Evolutionary conservation across 1,284 basidiomycete species (phyloP).

Genomic region (Boletellus sp.): DNA sequence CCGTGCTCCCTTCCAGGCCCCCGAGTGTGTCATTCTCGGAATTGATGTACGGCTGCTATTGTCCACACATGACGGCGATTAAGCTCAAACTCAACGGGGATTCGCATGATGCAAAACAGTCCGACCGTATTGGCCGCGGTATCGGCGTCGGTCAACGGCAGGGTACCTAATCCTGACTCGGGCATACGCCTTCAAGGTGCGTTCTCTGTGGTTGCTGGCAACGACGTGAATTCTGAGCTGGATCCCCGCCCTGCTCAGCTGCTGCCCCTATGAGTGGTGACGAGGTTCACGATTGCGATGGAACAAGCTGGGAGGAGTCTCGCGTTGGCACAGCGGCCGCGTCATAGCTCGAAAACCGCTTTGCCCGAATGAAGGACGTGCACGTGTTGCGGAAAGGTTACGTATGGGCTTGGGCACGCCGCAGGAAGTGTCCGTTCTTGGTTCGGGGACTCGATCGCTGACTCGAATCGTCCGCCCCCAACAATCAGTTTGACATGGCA

Average conservation of each 20-base stretch:
- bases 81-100: constrained; percentile 19
- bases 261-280: constrained; percentile 1
- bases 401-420: constrained; percentile 24
- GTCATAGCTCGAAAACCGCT: constrained; percentile 14
- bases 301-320: constrained; percentile 17
- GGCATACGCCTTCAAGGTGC: constrained; percentile 15
- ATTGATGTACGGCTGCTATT: constrained; percentile 4
- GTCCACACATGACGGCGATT: constrained; percentile 22
- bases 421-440: constrained; percentile 24
- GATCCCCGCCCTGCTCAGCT: constrained; percentile 15
- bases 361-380: constrained; percentile 14
- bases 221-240: constrained; percentile 25
- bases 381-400: constrained; percentile 28
- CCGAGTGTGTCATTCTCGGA: constrained; percentile 10
- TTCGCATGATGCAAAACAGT: constrained; percentile 18
- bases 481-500: constrained; percentile 23
- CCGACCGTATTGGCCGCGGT: constrained; percentile 17
- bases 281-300: too few relatives aligned
- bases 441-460: constrained; percentile 26
- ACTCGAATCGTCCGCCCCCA: constrained; percentile 22
- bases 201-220: constrained; percentile 24
- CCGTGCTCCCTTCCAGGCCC: constrained; percentile 1
- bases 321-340: constrained; percentile 13
- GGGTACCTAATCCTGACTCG: not conserved
- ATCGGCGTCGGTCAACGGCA: constrained; percentile 7